Evolutionary conservation across 2,329 filamentous ascomycete species (phyloP).

Genomic region (Colletotrichum zoysiae): DNA sequence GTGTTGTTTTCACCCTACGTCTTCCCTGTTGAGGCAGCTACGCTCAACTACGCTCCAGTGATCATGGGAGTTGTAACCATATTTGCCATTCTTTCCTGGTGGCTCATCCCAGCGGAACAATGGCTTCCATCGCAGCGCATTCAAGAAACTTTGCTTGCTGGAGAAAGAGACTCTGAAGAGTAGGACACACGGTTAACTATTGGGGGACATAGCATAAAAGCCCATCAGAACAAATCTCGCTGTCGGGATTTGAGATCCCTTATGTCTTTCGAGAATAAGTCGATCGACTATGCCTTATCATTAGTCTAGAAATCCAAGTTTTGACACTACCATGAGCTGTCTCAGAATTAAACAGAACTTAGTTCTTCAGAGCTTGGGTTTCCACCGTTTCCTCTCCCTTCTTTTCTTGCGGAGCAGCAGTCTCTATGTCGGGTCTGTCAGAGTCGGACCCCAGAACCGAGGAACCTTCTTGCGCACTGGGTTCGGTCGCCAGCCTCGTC

Average conservation of each 20-base stretch:
- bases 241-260: fast-evolving
- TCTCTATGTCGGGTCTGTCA: constrained; percentile 19
- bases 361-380: constrained; percentile 10
- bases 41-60: constrained; percentile 63
- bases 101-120: constrained; percentile 58
- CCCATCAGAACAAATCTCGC: no score
- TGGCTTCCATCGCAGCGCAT: constrained; percentile 61
- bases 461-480: not conserved
- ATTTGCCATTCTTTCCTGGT: constrained; percentile 61
- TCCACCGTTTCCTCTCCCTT: constrained; percentile 14
- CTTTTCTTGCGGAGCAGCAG: not conserved
- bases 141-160: constrained; percentile 50
- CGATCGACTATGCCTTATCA: not conserved
- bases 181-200: not conserved
- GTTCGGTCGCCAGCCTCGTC: constrained; percentile 39
- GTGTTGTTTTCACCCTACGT: constrained; percentile 60
- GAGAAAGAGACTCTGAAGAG: constrained; percentile 21
- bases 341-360: not conserved
- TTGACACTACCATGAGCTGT: not conserved
- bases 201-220: not conserved
- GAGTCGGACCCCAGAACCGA: constrained; percentile 27
- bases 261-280: no score
- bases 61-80: constrained; percentile 64
- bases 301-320: not conserved
- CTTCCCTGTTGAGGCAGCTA: constrained; percentile 58